phyloP scores from a whole-genome alignment of 805 yeast species.

The Candida tallmaniae region DNA sequence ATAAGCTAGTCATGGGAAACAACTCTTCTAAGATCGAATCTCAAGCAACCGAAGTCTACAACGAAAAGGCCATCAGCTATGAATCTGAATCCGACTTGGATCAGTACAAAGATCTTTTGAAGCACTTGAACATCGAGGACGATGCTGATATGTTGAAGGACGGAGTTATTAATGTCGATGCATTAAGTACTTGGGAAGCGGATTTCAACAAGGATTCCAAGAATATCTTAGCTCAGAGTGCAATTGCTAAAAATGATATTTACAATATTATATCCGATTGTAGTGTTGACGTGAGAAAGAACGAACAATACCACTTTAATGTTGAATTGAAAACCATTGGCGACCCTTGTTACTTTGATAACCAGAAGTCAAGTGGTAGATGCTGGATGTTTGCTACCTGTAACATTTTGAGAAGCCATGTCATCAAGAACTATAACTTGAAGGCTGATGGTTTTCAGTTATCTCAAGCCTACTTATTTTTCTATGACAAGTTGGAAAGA shows the following conservation, averaged over 20 bases:
- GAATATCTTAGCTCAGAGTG: slow-evolving; percentile 50
- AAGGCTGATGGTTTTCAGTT: slow-evolving; percentile 54
- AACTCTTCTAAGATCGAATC: slow-evolving; percentile 3
- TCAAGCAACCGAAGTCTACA: background rate
- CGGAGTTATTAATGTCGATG: slow-evolving; percentile 8
- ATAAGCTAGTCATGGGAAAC: slow-evolving; percentile 9
- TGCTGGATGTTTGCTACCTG: slow-evolving; percentile 90
- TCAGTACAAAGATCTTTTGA: slow-evolving; percentile 9
- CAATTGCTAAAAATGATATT: slow-evolving; percentile 47
- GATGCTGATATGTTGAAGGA: slow-evolving; percentile 11
- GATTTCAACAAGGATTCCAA: slow-evolving; percentile 43
- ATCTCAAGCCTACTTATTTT: slow-evolving; percentile 75
- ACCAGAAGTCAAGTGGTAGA: slow-evolving; percentile 74
- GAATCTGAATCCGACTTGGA: slow-evolving; percentile 1
- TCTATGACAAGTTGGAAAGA: slow-evolving; percentile 84
- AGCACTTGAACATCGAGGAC: slow-evolving; percentile 12
- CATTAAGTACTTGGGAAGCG: slow-evolving; percentile 43
- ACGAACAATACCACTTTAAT: slow-evolving; percentile 33
- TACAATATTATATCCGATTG: slow-evolving; percentile 38
- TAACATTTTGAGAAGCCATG: slow-evolving; percentile 61
- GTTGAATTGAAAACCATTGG: slow-evolving; percentile 32
- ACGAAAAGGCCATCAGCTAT: slow-evolving; percentile 6
- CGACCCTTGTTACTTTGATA: slow-evolving; percentile 33
- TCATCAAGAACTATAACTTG: slow-evolving; percentile 58
- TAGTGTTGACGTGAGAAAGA: slow-evolving; percentile 11